These are phyloP conservation scores for Pycnococcus provasolii DNA, from an alignment of 139 green algal genomes.

Conservation along the genomic window DNA sequence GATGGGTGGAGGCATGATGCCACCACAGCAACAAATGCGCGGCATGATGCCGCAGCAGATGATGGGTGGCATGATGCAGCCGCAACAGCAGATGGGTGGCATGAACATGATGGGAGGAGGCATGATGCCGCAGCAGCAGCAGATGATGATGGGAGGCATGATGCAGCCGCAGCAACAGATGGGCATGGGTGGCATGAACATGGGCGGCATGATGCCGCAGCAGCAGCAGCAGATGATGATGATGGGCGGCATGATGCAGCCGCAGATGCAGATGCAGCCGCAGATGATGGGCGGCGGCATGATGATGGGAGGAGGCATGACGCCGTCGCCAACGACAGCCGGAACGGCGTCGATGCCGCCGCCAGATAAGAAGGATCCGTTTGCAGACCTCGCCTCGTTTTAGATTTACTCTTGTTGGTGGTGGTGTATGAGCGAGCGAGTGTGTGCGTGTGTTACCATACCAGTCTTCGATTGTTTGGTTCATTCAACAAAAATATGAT, in stretches of 20 bases:
- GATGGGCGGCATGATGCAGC: background rate
- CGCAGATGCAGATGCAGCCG: background rate
- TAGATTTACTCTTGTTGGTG: no score
- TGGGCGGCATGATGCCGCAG: conserved; percentile 4
- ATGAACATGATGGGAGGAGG: background rate
- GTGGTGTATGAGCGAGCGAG: no score
- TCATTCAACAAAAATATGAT: no score
- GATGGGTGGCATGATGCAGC: conserved; percentile 1
- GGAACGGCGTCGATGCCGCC: no score
- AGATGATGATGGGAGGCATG: background rate
- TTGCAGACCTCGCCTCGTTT: no score
- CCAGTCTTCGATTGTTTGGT: no score
- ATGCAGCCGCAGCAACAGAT: background rate
- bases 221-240: background rate
- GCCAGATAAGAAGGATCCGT: no score
- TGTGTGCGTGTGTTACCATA: no score
- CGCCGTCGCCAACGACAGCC: no score
- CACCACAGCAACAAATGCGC: background rate
- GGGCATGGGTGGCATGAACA: background rate
- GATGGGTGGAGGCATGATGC: background rate
- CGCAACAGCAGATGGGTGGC: background rate
- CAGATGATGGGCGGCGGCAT: conserved; percentile 11
- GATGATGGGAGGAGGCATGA: background rate
- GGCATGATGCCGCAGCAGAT: background rate
- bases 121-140: conserved; percentile 4